Evolutionary conservation across 805 yeast genomes (phyloP).

Genomic region (Starmerella kuoi): DNA sequence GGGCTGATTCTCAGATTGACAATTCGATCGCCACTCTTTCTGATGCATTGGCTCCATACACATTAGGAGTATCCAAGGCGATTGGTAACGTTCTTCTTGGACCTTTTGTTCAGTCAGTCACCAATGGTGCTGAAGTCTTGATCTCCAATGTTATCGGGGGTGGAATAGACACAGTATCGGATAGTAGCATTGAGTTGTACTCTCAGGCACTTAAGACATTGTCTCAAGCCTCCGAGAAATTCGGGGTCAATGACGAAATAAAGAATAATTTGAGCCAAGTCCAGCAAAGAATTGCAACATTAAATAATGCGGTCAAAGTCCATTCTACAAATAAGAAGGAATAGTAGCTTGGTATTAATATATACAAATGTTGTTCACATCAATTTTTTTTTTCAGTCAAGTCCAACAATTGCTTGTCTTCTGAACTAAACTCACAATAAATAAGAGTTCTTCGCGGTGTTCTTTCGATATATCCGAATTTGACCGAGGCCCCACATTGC

Average conservation of each 20-base stretch:
- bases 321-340: not conserved
- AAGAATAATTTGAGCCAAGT: not conserved
- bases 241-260: not conserved
- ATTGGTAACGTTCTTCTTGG: constrained; percentile 7
- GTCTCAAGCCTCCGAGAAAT: not conserved
- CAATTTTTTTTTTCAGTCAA: not conserved
- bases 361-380: too few species aligned
- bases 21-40: constrained; percentile 21
- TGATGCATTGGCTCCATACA: constrained; percentile 17
- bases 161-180: constrained; percentile 9
- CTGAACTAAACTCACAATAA: constrained; percentile 25
- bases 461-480: constrained; percentile 17
- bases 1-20: constrained; percentile 28
- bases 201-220: not conserved
- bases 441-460: constrained; percentile 26
- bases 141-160: constrained; percentile 22
- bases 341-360: not conserved
- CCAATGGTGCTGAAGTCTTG: constrained; percentile 26
- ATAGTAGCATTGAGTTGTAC: not conserved
- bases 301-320: not conserved
- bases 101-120: constrained; percentile 25
- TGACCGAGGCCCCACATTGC: constrained; percentile 22
- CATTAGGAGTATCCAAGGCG: constrained; percentile 15
- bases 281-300: not conserved
- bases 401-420: constrained; percentile 25